phyloP scores from a whole-genome alignment of 108 stramenopile species.

The Ochromonas danica region DNA sequence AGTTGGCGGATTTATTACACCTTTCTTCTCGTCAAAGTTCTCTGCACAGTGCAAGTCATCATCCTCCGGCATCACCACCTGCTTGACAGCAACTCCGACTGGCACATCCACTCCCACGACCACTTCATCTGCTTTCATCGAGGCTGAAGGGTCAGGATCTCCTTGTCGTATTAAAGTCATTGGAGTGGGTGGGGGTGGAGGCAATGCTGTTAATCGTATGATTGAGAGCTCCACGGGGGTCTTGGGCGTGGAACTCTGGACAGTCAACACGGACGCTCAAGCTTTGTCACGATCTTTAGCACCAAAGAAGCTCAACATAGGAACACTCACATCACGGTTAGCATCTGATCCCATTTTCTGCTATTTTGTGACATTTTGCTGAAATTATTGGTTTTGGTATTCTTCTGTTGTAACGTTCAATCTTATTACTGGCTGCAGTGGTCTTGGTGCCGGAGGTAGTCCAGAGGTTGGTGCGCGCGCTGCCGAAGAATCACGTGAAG shows the following conservation, averaged over 20 bases:
- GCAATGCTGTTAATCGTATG: conserved; percentile 71
- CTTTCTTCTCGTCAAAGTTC: too few species aligned
- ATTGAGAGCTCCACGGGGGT: conserved; percentile 54
- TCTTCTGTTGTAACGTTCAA: too few species aligned
- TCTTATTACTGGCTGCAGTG: too few species aligned
- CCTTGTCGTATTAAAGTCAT: conserved; percentile 59
- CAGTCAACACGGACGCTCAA: conserved; percentile 68
- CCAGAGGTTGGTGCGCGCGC: conserved; percentile 57
- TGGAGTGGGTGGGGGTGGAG: conserved; percentile 70
- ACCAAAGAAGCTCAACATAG: conserved; percentile 62
- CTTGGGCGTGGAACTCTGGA: conserved; percentile 63
- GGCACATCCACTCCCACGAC: too few species aligned
- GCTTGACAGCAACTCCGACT: too few species aligned
- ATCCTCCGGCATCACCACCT: too few species aligned
- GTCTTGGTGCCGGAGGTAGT: conserved; percentile 65
- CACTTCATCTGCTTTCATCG: background rate
- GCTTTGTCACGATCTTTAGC: conserved; percentile 54
- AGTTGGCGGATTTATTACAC: too few species aligned
- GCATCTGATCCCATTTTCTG: background rate
- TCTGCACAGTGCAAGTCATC: too few species aligned
- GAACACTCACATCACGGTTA: background rate
- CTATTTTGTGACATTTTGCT: too few species aligned
- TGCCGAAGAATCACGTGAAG: conserved; percentile 53
- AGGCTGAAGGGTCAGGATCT: conserved; percentile 25
- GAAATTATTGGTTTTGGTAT: too few species aligned